Evolutionary conservation across 225 moss, liverwort and hornwort genomes (phyloP).

Genomic region (Asterella californica): DNA sequence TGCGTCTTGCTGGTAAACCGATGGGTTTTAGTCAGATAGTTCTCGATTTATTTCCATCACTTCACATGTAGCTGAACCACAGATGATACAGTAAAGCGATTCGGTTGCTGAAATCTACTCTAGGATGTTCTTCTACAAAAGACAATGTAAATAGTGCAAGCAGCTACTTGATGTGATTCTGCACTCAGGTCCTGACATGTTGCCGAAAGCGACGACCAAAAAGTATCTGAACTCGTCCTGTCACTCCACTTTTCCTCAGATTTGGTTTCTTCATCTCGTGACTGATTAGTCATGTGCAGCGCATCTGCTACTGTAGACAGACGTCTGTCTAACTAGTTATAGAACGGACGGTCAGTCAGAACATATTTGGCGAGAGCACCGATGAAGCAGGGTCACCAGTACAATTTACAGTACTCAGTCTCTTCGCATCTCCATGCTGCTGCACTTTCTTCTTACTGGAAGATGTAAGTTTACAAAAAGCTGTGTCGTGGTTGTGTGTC

Average conservation of each 20-base stretch:
- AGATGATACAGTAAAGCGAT: background rate
- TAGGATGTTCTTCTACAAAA: background rate
- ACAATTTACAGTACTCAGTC: background rate
- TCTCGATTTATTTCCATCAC: background rate
- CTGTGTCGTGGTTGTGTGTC: background rate
- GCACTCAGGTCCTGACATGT: conserved; percentile 14
- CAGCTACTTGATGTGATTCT: background rate
- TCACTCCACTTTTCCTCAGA: background rate
- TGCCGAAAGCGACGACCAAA: conserved; percentile 11
- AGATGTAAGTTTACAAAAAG: background rate
- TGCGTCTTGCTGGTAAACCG: background rate
- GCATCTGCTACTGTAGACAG: background rate
- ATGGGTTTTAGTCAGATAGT: background rate
- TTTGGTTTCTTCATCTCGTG: conserved; percentile 1
- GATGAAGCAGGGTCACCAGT: background rate
- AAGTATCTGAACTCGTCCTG: conserved; percentile 1
- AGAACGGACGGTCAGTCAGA: background rate
- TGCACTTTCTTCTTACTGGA: background rate
- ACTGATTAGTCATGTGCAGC: background rate
- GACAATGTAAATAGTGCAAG: background rate
- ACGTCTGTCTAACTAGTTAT: background rate
- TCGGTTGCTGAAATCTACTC: background rate
- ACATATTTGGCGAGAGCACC: background rate
- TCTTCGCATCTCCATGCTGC: background rate
- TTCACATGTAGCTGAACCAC: background rate